A percentile compares a stretch with the other conserved stretches of the same genome.
These are phyloP conservation scores for Lasiosphaeris hirsuta DNA, from an alignment of 495 filamentous ascomycete genomes.

Conservation along the genomic window DNA sequence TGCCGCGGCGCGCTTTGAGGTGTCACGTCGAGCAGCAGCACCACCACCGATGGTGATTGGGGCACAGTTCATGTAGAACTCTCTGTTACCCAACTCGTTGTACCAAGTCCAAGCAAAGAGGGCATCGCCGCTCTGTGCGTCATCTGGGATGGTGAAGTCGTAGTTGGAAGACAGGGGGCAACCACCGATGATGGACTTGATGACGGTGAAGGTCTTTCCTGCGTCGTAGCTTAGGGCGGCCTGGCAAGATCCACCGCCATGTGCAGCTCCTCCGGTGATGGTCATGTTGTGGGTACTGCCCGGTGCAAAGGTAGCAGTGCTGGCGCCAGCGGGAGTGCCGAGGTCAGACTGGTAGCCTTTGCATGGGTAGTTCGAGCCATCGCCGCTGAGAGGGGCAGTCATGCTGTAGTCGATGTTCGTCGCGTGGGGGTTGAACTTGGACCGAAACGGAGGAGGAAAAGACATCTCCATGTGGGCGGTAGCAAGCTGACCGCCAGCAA, in stretches of 20 bases:
- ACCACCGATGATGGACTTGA: conserved; percentile 61
- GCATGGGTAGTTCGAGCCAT: conserved; percentile 59
- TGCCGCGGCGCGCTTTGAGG: conserved; percentile 26
- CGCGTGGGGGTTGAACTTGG: conserved; percentile 50
- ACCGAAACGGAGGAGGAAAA: conserved; percentile 53
- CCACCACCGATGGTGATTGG: conserved; percentile 50
- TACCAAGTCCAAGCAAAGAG: conserved; percentile 66
- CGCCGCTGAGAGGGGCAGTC: conserved; percentile 49
- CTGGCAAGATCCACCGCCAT: conserved; percentile 67
- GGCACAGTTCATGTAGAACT: conserved; percentile 69
- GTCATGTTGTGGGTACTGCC: conserved; percentile 57
- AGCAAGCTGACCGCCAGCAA: conserved; percentile 35
- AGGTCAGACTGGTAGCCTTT: conserved; percentile 62
- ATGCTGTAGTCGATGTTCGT: conserved; percentile 54
- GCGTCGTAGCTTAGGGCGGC: conserved; percentile 60
- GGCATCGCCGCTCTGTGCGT: conserved; percentile 55
- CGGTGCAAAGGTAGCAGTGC: conserved; percentile 51
- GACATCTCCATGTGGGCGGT: conserved; percentile 60
- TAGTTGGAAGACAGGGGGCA: conserved; percentile 55
- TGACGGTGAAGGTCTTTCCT: conserved; percentile 58
- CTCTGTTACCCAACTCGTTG: conserved; percentile 64
- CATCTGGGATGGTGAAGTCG: conserved; percentile 61
- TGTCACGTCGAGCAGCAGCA: conserved; percentile 31
- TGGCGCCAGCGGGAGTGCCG: conserved; percentile 40
- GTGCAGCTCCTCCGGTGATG: conserved; percentile 54